Evolutionary conservation across 202 grass and related monocot genomes (phyloP).

Genomic region (Schoenoplectus triqueter): DNA sequence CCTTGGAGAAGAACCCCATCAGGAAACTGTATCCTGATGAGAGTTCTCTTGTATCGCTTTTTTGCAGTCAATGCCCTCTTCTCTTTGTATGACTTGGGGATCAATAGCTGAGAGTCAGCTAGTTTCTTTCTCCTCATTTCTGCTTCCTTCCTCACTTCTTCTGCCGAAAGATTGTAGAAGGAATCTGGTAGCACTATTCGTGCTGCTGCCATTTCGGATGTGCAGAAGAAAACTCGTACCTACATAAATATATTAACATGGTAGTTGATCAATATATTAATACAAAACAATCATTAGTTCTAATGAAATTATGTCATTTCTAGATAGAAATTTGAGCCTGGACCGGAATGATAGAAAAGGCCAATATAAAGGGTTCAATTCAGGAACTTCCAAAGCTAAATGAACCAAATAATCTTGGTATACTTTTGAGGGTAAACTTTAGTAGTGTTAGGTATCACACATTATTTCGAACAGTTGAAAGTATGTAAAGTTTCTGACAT

Average conservation of each 20-base stretch:
- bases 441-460: neutral
- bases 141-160: constrained; percentile 78
- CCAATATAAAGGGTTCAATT: neutral
- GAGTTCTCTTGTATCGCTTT: constrained; percentile 66
- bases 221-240: constrained; percentile 75
- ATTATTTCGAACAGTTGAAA: neutral
- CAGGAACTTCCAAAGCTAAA: neutral
- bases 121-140: constrained; percentile 76
- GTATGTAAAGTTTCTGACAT: neutral
- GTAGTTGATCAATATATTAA: constrained; percentile 21
- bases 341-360: neutral
- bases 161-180: constrained; percentile 63
- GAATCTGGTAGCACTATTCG: constrained; percentile 76
- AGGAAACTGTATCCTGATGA: constrained; percentile 90
- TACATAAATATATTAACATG: constrained; percentile 34
- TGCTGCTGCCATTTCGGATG: constrained; percentile 57
- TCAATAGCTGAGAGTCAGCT: constrained; percentile 73
- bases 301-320: neutral
- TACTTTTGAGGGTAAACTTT: neutral
- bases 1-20: constrained; percentile 89
- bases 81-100: constrained; percentile 91
- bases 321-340: neutral
- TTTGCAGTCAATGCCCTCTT: constrained; percentile 72
- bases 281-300: neutral
- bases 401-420: neutral